phyloP scores from a whole-genome alignment of 495 filamentous ascomycete genomes.

The Aspergillus sparsus region DNA sequence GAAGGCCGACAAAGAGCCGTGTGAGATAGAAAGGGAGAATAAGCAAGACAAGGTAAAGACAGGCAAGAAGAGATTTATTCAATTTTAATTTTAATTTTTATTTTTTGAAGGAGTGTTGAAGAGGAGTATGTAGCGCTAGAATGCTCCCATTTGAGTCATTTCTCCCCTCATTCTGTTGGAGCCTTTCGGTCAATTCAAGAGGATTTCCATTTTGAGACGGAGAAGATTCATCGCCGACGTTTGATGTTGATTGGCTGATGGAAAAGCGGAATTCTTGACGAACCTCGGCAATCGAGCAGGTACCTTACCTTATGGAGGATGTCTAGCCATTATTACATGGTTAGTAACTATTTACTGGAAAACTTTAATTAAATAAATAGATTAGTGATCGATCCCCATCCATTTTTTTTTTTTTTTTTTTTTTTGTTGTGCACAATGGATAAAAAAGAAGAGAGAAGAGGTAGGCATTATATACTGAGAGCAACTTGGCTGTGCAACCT shows the following conservation, averaged over 20 bases:
- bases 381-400: too few relatives aligned
- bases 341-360: too few relatives aligned
- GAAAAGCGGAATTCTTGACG: not conserved
- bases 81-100: too few relatives aligned
- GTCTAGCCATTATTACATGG: too few relatives aligned
- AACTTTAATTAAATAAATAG: too few relatives aligned
- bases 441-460: too few relatives aligned
- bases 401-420: too few relatives aligned
- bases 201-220: constrained; percentile 4
- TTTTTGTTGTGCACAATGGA: too few relatives aligned
- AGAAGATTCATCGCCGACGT: constrained; percentile 6
- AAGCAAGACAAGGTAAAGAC: constrained; percentile 8
- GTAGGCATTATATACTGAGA: too few relatives aligned
- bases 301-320: too few relatives aligned
- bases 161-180: constrained; percentile 2
- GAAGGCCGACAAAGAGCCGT: not conserved
- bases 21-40: constrained; percentile 7
- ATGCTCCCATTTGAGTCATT: not conserved
- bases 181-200: not conserved
- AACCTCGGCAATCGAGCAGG: constrained; percentile 10
- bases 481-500: too few relatives aligned
- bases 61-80: not conserved
- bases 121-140: not conserved
- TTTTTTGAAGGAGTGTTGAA: not conserved
- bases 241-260: constrained; percentile 10